Evolutionary conservation across 805 yeast species (phyloP), one percentile per base, ranked within the genome.

Genomic region (Candida dendrica): DNA sequence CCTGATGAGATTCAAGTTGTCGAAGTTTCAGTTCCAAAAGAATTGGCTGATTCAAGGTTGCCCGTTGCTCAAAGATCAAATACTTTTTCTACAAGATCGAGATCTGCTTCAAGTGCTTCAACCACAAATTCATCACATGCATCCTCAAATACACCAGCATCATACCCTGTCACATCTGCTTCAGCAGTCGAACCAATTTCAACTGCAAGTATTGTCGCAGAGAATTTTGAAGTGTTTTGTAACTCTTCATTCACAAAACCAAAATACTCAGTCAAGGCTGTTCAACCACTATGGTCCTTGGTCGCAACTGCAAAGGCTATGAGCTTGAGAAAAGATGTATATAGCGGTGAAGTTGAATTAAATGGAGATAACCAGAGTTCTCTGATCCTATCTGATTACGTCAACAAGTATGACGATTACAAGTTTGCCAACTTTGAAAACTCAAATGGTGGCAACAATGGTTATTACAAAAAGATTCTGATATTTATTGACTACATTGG

Each of bases 201-300:
- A 4, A 40, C 53, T 5, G 47, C 48, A n/a, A 46, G 50, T 30
- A 49, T 56, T 9, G 59, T 56, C 4, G 40, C 52, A 15, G 58
- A 52, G 16, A 56, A 56, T 37, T 56, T 56, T 35, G 51, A 53
- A 31, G 46, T 45, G 13, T 55, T 54, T 26, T 49, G 46, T 31
- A 47, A 46, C 35, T 37, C 49, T 11, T 42, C 52, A 1, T 52
- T 49, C 15, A 35, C 46, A 9, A 55, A 46, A 32, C 37, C 49
- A 11, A 53, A 48, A 29, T 47, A 43, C 31, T 43, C 51, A 16
- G 37, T 46, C 18, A 43, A 47, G 17, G 26, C 47, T 3, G 49
- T 59, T 19, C 78, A 78, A 47, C 81, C 81, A 3, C 44, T 76
- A 3, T 77, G 82, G 82, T 61, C 76, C 0, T 65, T 75, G 37